A percentile compares a stretch with the other conserved stretches of the same genome.
Conservation (phyloP, 371 early-diverging fungal genomes). For the Mortierella sp. region DNA sequence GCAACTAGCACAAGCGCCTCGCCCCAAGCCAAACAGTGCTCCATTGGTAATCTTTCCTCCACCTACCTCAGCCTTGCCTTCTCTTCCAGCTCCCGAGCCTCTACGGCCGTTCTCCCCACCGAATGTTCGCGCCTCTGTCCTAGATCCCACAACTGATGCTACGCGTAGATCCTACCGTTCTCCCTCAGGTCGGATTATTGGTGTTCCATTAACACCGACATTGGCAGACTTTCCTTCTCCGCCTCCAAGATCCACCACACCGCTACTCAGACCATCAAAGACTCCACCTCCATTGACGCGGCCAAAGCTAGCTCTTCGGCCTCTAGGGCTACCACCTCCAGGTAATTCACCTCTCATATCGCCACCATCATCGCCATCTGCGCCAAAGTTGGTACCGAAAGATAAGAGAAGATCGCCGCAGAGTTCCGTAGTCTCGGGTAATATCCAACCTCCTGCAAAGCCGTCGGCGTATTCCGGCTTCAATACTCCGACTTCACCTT, state of each 20-base stretch:
- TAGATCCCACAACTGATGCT: conserved; percentile 28
- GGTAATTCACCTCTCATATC: neutral
- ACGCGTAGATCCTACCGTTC: conserved; percentile 13
- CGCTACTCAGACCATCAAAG: conserved; percentile 22
- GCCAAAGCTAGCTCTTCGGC: neutral
- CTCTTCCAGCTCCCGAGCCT: conserved; percentile 9
- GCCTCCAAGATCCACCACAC: conserved; percentile 20
- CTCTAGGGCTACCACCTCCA: conserved; percentile 13
- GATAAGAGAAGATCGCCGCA: conserved; percentile 36
- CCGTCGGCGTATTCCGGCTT: conserved; percentile 1
- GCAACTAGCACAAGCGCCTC: neutral
- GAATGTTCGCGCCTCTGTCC: conserved; percentile 19
- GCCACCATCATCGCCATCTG: conserved; percentile 24
- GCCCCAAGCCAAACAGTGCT: neutral
- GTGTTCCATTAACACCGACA: neutral
- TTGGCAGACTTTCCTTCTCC: neutral
- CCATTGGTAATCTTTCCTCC: conserved; percentile 2
- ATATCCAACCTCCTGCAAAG: conserved; percentile 15
- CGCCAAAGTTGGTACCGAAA: conserved; percentile 24
- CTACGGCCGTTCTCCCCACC: conserved; percentile 7
- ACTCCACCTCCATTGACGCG: conserved; percentile 18
- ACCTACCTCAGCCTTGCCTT: conserved; percentile 10
- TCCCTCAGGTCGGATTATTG: conserved; percentile 20
- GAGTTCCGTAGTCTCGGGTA: conserved; percentile 14
- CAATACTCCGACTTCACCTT: conserved; percentile 12